A percentile compares a stretch with the other conserved stretches of the same genome.
These are phyloP conservation scores for Hirsutella minnesotensis DNA, from an alignment of 2,329 filamentous ascomycete species.

Conservation along the genomic window DNA sequence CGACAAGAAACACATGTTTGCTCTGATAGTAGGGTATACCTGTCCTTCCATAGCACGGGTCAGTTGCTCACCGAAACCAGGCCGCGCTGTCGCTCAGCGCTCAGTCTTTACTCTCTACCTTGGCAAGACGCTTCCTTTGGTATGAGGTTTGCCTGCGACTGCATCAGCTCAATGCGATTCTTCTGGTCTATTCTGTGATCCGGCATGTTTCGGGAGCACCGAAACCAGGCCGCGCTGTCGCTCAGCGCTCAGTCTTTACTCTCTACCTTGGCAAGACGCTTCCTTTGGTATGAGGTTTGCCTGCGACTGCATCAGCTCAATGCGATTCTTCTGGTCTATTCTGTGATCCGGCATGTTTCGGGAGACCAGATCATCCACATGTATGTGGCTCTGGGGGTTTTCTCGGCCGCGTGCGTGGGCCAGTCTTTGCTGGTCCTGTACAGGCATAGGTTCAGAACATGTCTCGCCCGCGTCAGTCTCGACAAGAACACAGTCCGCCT, in stretches of 20 bases:
- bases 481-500: not conserved
- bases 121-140: not conserved
- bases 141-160: not conserved
- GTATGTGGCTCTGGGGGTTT: not conserved
- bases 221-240: not conserved
- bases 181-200: not conserved
- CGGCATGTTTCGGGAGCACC: too few relatives aligned
- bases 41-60: too few relatives aligned
- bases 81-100: not conserved
- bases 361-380: not conserved
- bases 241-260: not conserved
- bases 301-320: not conserved
- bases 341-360: not conserved
- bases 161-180: not conserved
- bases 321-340: not conserved
- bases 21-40: too few relatives aligned
- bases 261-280: not conserved
- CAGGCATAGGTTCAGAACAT: not conserved
- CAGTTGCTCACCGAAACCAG: too few relatives aligned
- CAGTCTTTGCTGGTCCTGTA: not conserved
- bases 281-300: not conserved
- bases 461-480: not conserved
- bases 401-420: not conserved
- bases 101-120: not conserved
- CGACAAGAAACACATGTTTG: too few relatives aligned